Evolutionary conservation across 2,329 filamentous ascomycete genomes (phyloP), one percentile per base, ranked within the genome.

Genomic region (Ophioceras dolichostomum): DNA sequence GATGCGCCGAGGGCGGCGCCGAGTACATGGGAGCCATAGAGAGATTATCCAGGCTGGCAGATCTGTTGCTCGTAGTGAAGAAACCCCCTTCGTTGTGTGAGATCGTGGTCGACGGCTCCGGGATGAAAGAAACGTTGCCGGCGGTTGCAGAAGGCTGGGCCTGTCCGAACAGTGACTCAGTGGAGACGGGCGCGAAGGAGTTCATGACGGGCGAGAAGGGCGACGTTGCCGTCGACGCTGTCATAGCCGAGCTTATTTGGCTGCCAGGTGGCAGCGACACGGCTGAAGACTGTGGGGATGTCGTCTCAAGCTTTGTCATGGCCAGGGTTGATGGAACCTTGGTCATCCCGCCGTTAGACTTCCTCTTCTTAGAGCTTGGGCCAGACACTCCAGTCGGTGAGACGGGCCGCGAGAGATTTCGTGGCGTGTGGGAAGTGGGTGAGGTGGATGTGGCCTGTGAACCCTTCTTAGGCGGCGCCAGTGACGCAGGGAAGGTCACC

Each of bases 241-340:
- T n/a, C n/a, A n/a, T n/a, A 13, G 49, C 44, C 35, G 40, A 45
- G 43, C 45, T 50, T 20, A 32, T 20, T 19, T 37, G 35, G 48
- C 40, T 42, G 56, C 34, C 37, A 41, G 39, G 36, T 39, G 47
- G 5, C 40, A 58, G 57, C 44, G 47, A 60, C 50, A 45, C 54
- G 49, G 39, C 52, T 47, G 43, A 60, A 50, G 49, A 62, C 51
- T 48, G 70, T 51, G 46, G n/a, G 34, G 57, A 62, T n/a, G n/a
- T n/a, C 2, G 74, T 78, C 47, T 91, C 83, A 26, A 91, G 65
- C 39, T 76, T 76, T 2, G 87, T 94, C 87, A 94, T 94, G 7
- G 79, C 73, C 47, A 94, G 59, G 13, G 74, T 78, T 14, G 72
- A 76, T 1, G 85, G 83, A 12, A 93, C 62, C 54, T 84, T 84